A percentile compares a stretch with the other conserved stretches of the same genome.
Conservation (phyloP, 345 rosid genomes). For the Brassica cretica region DNA sequence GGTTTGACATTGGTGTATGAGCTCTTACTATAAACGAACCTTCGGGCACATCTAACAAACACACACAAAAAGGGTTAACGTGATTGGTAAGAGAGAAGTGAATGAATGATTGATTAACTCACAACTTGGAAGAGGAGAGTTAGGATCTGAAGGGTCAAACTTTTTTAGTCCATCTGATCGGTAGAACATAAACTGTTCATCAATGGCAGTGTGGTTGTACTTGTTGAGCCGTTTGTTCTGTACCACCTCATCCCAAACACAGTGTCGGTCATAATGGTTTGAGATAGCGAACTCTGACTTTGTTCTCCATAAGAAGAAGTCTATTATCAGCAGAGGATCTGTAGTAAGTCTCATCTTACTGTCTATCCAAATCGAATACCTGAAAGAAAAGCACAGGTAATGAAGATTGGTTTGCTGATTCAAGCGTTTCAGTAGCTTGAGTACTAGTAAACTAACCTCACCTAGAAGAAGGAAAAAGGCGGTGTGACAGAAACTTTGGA, state of each 20-base stretch:
- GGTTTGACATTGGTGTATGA: constrained; percentile 92
- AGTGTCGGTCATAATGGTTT: constrained; percentile 89
- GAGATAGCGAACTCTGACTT: constrained; percentile 91
- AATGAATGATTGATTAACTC: constrained; percentile 36
- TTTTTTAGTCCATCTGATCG: constrained; percentile 76
- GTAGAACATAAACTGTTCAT: constrained; percentile 71
- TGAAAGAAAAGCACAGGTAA: constrained; percentile 31
- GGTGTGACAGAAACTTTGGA: constrained; percentile 88
- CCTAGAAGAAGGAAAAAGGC: constrained; percentile 94
- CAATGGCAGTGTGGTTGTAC: constrained; percentile 72
- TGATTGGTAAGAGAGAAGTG: background rate
- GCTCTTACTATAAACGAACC: constrained; percentile 90
- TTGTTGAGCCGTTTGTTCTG: constrained; percentile 82
- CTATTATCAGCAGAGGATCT: constrained; percentile 81
- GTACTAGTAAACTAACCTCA: constrained; percentile 43
- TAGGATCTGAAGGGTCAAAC: constrained; percentile 63
- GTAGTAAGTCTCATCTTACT: constrained; percentile 85
- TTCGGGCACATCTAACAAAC: constrained; percentile 86
- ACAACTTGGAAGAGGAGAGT: constrained; percentile 81
- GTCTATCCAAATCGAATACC: constrained; percentile 96
- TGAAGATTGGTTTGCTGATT: background rate
- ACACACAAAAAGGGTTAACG: background rate
- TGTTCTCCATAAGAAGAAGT: constrained; percentile 80
- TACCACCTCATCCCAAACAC: constrained; percentile 93
- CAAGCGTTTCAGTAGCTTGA: constrained; percentile 15